Evolutionary conservation across 2,329 filamentous ascomycete species (phyloP).

Genomic region (Fusarium odoratissimum): DNA sequence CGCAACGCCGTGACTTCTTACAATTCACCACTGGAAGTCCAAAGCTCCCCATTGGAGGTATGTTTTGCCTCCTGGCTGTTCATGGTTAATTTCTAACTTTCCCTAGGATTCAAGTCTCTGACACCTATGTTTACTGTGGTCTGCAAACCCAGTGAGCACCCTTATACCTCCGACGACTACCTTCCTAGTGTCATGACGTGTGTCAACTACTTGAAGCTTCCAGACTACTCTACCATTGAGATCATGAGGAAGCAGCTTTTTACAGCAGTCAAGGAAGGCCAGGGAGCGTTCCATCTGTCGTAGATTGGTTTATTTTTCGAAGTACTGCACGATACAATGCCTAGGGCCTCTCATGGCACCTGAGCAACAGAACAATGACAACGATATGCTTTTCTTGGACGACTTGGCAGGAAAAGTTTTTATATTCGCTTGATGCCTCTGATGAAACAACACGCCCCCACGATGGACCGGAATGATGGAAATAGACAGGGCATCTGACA

Average conservation of each 20-base stretch:
- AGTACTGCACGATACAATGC: slow-evolving; percentile 7
- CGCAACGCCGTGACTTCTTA: slow-evolving; percentile 89
- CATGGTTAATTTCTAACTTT: slow-evolving; percentile 13
- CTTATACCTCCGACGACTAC: slow-evolving; percentile 94
- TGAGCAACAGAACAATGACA: slow-evolving; percentile 14
- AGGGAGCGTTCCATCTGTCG: slow-evolving; percentile 97
- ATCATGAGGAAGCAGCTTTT: slow-evolving; percentile 82
- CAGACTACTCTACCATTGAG: slow-evolving; percentile 86
- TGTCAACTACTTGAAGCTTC: slow-evolving; percentile 98
- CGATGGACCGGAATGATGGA: slow-evolving; percentile 39
- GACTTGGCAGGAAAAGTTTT: slow-evolving; percentile 33
- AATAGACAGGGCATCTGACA: slow-evolving; percentile 42
- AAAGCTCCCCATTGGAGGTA: slow-evolving; percentile 97
- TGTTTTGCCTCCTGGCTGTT: slow-evolving; percentile 48
- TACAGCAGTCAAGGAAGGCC: slow-evolving; percentile 92
- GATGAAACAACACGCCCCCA: slow-evolving; percentile 40
- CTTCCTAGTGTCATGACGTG: slow-evolving; percentile 99
- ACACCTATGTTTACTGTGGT: slow-evolving; percentile 99
- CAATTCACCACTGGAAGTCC: slow-evolving; percentile 98
- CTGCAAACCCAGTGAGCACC: slow-evolving; percentile 96
- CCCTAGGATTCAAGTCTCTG: slow-evolving; percentile 89
- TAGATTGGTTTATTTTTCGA: slow-evolving; percentile 54
- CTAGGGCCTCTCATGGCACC: neutral
- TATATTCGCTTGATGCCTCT: slow-evolving; percentile 37
- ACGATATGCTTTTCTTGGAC: slow-evolving; percentile 19